A percentile compares a stretch with the other conserved stretches of the same genome.
phyloP scores from a whole-genome alignment of 2,329 filamentous ascomycete genomes.

The Zalaria sp. region DNA sequence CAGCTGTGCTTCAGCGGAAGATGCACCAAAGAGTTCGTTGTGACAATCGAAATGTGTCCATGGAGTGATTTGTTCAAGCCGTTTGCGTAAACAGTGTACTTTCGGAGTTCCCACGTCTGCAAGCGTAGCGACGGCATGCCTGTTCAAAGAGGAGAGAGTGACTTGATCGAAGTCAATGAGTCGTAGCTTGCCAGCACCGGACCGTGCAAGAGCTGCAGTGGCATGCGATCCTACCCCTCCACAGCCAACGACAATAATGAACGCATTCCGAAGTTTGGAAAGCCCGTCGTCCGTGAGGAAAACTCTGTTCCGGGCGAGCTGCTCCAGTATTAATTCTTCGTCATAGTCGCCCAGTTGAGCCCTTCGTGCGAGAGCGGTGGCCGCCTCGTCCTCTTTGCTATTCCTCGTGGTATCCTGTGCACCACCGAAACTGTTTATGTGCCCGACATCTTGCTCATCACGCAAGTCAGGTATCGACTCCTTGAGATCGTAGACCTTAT shows the following conservation, averaged over 20 bases:
- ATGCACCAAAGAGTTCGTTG: constrained; percentile 66
- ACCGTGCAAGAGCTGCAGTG: constrained; percentile 70
- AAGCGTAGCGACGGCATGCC: constrained; percentile 89
- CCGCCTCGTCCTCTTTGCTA: constrained; percentile 41
- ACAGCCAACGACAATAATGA: constrained; percentile 81
- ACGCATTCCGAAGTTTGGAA: constrained; percentile 61
- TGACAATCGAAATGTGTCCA: constrained; percentile 84
- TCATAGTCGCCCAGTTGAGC: constrained; percentile 51
- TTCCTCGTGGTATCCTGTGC: constrained; percentile 25
- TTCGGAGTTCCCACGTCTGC: constrained; percentile 90
- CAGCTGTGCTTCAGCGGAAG: constrained; percentile 52
- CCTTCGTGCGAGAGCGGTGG: constrained; percentile 42
- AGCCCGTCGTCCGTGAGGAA: constrained; percentile 79
- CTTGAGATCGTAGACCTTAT: constrained; percentile 43
- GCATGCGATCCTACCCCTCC: constrained; percentile 94
- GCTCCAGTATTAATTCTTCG: constrained; percentile 79
- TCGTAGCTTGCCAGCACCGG: constrained; percentile 74
- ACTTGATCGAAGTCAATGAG: constrained; percentile 97
- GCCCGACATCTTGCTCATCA: constrained; percentile 34
- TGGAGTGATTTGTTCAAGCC: constrained; percentile 74
- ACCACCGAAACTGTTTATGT: constrained; percentile 50
- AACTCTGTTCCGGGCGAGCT: constrained; percentile 81
- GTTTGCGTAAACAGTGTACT: constrained; percentile 66
- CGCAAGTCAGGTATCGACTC: constrained; percentile 45
- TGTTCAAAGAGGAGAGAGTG: constrained; percentile 80